phyloP scores from a whole-genome alignment of 2,329 filamentous ascomycete species.

The Alternaria sp. region DNA sequence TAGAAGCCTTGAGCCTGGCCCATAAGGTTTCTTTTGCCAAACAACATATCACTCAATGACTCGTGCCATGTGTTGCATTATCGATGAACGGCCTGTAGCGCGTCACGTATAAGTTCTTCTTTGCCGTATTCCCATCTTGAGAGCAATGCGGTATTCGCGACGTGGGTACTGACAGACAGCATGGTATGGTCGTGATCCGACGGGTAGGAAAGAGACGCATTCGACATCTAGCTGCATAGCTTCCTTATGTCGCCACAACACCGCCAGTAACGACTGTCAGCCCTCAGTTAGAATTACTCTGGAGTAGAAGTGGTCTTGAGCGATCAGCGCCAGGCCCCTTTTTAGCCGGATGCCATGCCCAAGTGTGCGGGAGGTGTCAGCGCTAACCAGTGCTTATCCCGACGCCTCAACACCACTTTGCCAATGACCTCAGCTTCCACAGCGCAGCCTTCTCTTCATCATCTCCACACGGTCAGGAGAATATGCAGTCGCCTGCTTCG shows the following conservation, averaged over 20 bases:
- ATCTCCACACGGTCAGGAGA: background rate
- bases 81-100: background rate
- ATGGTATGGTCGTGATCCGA: background rate
- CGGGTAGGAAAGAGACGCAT: background rate
- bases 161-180: background rate
- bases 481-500: background rate
- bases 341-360: background rate
- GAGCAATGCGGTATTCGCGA: background rate
- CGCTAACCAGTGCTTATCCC: slow-evolving; percentile 2
- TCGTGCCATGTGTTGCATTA: background rate
- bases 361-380: background rate
- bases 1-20: background rate
- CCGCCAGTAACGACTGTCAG: background rate
- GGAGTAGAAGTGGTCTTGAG: background rate
- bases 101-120: background rate
- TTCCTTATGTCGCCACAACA: background rate
- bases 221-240: background rate
- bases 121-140: background rate
- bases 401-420: background rate
- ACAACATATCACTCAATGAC: background rate
- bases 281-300: background rate
- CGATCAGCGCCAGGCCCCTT: slow-evolving; percentile 1
- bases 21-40: background rate
- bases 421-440: background rate
- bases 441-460: background rate